A percentile compares a stretch with the other conserved stretches of the same genome.
Conservation (phyloP, 2,329 filamentous ascomycete genomes). For the Graphilbum sp. region DNA sequence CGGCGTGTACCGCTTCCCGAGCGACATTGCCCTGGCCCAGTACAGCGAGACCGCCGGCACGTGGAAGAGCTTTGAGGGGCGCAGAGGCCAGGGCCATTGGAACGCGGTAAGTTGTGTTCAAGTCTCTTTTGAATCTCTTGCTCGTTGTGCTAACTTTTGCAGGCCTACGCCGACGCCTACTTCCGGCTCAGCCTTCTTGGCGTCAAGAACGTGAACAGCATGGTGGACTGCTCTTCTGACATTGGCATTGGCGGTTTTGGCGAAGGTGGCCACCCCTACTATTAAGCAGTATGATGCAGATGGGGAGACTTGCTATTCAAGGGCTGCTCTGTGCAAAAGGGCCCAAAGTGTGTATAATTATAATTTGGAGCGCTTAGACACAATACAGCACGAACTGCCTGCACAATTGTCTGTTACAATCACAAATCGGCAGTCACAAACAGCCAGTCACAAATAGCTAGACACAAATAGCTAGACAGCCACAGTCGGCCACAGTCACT, state of each 20-base stretch:
- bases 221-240: conserved; percentile 30
- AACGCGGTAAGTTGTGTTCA: conserved; percentile 18
- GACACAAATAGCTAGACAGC: too few relatives aligned
- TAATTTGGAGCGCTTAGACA: too few relatives aligned
- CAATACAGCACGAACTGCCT: too few relatives aligned
- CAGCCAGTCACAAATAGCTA: too few relatives aligned
- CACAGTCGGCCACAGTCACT: too few relatives aligned
- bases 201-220: conserved; percentile 36
- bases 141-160: background rate
- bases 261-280: background rate
- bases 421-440: too few relatives aligned
- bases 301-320: too few relatives aligned
- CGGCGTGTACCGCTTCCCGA: conserved; percentile 20
- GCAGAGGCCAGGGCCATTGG: conserved; percentile 21
- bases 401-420: too few relatives aligned
- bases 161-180: conserved; percentile 34
- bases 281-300: too few relatives aligned
- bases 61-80: conserved; percentile 20
- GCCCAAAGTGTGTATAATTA: too few relatives aligned
- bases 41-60: conserved; percentile 18
- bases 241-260: background rate
- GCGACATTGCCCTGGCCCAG: conserved; percentile 22
- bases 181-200: conserved; percentile 38
- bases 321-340: too few relatives aligned
- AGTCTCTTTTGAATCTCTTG: background rate